Percentiles rank a stretch among this genome's conserved stretches.
These are phyloP conservation scores for Jackrogersella minutella DNA, from an alignment of 495 filamentous ascomycete genomes.

Conservation along the genomic window DNA sequence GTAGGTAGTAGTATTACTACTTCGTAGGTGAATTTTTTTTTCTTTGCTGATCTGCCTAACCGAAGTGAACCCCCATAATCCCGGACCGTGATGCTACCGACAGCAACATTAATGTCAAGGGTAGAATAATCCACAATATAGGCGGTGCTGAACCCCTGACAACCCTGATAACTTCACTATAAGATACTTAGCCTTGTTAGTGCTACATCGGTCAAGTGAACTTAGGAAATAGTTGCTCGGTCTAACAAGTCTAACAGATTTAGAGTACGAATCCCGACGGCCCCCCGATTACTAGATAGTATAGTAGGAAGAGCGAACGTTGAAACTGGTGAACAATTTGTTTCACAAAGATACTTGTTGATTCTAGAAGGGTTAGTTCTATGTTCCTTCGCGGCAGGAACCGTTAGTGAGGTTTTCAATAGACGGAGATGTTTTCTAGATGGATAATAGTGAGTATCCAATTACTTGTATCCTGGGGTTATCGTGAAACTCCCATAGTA, in stretches of 20 bases:
- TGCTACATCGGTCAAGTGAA: conserved; percentile 1
- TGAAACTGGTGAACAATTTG: neutral
- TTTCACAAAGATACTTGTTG: conserved; percentile 15
- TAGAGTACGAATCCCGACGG: neutral
- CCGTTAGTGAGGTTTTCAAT: neutral
- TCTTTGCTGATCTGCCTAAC: conserved; percentile 23
- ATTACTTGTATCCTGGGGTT: too few relatives aligned
- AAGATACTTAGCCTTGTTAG: conserved; percentile 7
- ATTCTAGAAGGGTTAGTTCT: conserved; percentile 17
- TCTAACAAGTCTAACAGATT: conserved; percentile 6
- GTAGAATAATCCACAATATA: conserved; percentile 16
- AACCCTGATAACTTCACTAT: neutral
- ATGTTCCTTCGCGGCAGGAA: neutral
- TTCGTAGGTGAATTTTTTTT: neutral
- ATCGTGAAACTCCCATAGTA: too few relatives aligned
- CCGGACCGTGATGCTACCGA: conserved; percentile 17
- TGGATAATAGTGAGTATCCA: too few relatives aligned
- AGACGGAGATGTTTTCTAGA: neutral
- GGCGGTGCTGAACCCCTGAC: conserved; percentile 1
- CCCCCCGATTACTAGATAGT: too few relatives aligned
- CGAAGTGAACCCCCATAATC: conserved; percentile 24
- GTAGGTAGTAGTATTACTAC: conserved; percentile 13
- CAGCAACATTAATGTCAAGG: conserved; percentile 19
- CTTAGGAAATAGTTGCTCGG: neutral
- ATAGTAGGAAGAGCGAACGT: neutral